Evolutionary conservation across 805 yeast genomes (phyloP).

Genomic region (Wickerhamomyces tratensis): DNA sequence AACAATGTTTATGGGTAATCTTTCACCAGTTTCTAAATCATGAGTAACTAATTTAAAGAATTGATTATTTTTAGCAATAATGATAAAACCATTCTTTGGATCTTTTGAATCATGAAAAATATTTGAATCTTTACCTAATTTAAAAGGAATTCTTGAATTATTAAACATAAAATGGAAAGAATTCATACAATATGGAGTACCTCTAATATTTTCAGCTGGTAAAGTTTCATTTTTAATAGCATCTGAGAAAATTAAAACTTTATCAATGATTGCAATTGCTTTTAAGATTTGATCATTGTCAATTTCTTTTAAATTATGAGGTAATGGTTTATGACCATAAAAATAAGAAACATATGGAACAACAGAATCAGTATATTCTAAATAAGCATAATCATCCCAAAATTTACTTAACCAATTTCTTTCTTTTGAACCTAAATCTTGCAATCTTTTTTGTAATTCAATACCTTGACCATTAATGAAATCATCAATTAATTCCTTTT

Average conservation of each 20-base stretch:
- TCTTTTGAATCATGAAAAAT: constrained; percentile 33
- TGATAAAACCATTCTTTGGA: constrained; percentile 50
- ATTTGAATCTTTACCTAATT: constrained; percentile 50
- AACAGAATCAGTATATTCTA: constrained; percentile 89
- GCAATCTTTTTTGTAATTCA: constrained; percentile 56
- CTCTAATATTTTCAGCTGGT: constrained; percentile 71
- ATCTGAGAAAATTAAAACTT: constrained; percentile 59
- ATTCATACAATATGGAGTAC: constrained; percentile 89
- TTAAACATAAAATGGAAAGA: constrained; percentile 88
- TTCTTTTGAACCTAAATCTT: constrained; percentile 39
- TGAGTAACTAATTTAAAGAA: constrained; percentile 72
- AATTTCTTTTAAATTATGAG: constrained; percentile 28
- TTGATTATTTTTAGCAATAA: constrained; percentile 66
- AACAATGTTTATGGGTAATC: constrained; percentile 36
- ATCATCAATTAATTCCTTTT: constrained; percentile 50
- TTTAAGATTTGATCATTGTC: constrained; percentile 60
- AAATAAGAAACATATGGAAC: constrained; percentile 91
- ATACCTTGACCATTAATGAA: constrained; percentile 64
- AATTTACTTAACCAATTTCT: constrained; percentile 87
- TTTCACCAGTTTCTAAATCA: constrained; percentile 27
- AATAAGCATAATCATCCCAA: constrained; percentile 93
- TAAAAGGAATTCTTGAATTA: constrained; percentile 72
- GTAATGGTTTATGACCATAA: constrained; percentile 66
- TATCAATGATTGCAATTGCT: constrained; percentile 64
- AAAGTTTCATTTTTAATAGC: constrained; percentile 61